Evolutionary conservation across 164 flowering plant genomes (phyloP), one percentile per base, ranked within the genome.

Genomic region (Litsea cubeba): DNA sequence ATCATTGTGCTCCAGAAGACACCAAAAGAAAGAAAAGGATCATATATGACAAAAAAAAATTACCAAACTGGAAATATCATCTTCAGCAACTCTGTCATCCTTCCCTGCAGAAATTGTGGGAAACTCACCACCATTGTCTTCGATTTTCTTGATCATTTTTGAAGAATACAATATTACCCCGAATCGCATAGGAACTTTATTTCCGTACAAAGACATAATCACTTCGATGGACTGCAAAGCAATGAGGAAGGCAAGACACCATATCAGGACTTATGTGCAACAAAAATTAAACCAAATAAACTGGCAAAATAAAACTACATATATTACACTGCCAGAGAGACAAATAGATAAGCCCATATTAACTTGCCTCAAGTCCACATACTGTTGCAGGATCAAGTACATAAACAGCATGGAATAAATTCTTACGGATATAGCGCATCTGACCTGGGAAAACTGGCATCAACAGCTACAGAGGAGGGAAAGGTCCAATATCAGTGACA

Each of bases 371-470:
- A 77, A 90, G 95, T 62, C 98, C 99, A 84, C 92, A 91, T 32
- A 75, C 50, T 15, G 92, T 82, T 26, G 94, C 89, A 72, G 99
- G 98, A 85, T 96, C 99, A 79, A 96, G 70, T 40, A 96, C 88
- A 84, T 81, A 90, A 72, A 96, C 95, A 30, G 98, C 97, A 88
- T 96, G 95, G 81, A 85, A 96, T 60, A 96, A 75, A 82, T 96
- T 96, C 78, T 96, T 96, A 76, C 99, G 99, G 50, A 96, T 89
- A 74, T 96, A 90, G 23, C 95, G 97, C 51, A 92, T 77, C 79
- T 96, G 99, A 60, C 98, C 98, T 76, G 97, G 99, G 78, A 85
- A 96, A 63, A 87, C 94, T 54, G 99, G 99, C 98, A 94, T 92
- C 89, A 96, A 85, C 69, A 96, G 84, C 99, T 96, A 75, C 81